These are phyloP conservation scores for Boletellus emodensis DNA, from an alignment of 768 basidiomycete genomes.

Conservation along the genomic window DNA sequence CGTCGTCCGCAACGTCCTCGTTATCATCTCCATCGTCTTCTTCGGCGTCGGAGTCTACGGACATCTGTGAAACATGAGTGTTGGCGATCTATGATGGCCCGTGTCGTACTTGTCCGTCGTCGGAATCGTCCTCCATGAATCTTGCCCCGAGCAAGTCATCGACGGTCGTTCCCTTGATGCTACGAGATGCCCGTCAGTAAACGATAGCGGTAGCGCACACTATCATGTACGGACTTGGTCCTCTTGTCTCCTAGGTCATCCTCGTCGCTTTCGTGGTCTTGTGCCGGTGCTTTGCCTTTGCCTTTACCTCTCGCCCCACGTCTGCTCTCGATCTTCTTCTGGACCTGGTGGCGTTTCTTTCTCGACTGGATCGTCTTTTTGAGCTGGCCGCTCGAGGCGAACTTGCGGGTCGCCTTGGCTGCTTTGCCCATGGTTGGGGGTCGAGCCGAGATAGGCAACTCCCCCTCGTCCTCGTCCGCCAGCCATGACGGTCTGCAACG, in stretches of 20 bases:
- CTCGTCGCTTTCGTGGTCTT: constrained; percentile 24
- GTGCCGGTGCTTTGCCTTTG: constrained; percentile 28
- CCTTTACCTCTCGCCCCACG: constrained; percentile 42
- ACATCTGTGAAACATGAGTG: constrained; percentile 19
- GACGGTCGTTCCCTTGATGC: constrained; percentile 54
- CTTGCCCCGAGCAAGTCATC: constrained; percentile 71
- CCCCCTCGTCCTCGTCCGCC: constrained; percentile 1
- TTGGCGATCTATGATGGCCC: constrained; percentile 3
- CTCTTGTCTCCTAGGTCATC: constrained; percentile 7
- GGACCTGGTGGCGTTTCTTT: constrained; percentile 73
- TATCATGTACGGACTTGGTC: constrained; percentile 8
- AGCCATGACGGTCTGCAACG: constrained; percentile 2
- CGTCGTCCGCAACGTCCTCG: constrained; percentile 47
- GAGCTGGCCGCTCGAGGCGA: constrained; percentile 82
- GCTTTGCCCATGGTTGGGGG: constrained; percentile 52
- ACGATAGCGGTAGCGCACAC: not conserved
- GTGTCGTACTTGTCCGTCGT: constrained; percentile 37
- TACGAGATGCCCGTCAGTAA: constrained; percentile 4
- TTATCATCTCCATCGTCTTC: constrained; percentile 41
- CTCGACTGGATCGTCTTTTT: constrained; percentile 82
- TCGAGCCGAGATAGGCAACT: constrained; percentile 16
- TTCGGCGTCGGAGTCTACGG: constrained; percentile 23
- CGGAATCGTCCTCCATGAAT: constrained; percentile 66
- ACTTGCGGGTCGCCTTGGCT: constrained; percentile 71
- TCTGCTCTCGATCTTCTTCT: constrained; percentile 65